Base-by-base conservation (phyloP, 2,329 filamentous ascomycete species). In the Plenodomus tracheiphilus region DNA sequence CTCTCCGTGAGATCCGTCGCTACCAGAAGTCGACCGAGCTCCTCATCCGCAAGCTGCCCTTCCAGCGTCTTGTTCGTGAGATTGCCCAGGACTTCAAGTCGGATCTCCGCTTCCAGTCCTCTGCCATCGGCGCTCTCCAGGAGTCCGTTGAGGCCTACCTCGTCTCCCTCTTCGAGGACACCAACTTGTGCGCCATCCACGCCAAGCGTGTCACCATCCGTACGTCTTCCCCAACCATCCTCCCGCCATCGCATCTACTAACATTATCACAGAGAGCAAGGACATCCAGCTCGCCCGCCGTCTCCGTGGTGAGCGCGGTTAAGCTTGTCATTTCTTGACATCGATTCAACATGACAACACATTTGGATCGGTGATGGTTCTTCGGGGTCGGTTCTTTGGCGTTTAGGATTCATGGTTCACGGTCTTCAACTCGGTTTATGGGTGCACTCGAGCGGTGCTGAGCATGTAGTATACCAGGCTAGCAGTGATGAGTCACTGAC, bases 91-190 rank as follows among this genome's bases (percentile, higher is more conserved):
- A 79, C 73, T 79, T 77, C 75, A 82, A 81, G 79, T 80, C 64
- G 77, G 87, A 89, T 53, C 85, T 97, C 73, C 85, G 93, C 61
- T 99, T 94, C 92, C 94, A 97, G 77, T 95, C 89, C 45, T 93
- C 96, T 65, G 93, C 94, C 43, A 94, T 97, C 65, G 85, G 89
- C 67, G 93, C 93, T 11, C 81, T 97, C 2, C 93, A 97, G 75
- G 93, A 97, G 79, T 91, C 93, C 13, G 85, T 92, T n/a, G 93
- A 97, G 77, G 93, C 93, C 4, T 97, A 96, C 75, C 81, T 97
- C 61, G 89, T 97, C 50, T 92, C 96, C 69, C 79, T 97, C n/a
- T 97, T 97, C 69, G 92, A 97, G 72, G 91, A 96, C 75, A 90
- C 90, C 58, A 97, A 97, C 77, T 82, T 97, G 36, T 97, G 93